Percentiles rank a stretch among this genome's conserved stretches.
phyloP scores from a whole-genome alignment of 1,284 basidiomycete species.

The Leccinum pachyderme region DNA sequence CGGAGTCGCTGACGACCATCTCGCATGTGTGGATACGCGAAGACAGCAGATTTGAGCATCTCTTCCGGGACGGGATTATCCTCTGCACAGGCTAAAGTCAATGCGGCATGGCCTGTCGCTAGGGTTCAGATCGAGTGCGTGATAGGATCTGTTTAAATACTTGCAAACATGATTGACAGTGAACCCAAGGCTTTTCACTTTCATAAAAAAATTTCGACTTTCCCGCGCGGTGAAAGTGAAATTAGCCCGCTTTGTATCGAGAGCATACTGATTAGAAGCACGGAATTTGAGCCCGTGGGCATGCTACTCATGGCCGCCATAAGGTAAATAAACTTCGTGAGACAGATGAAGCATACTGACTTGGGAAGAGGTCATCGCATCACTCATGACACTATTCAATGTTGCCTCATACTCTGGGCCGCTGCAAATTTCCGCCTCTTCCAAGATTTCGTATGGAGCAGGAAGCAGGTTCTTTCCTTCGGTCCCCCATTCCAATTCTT shows the following conservation, averaged over 20 bases:
- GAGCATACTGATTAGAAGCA: background rate
- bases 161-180: background rate
- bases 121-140: background rate
- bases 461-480: background rate
- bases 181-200: background rate
- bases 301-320: background rate
- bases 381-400: background rate
- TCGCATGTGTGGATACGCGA: background rate
- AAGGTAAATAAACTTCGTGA: background rate
- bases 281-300: background rate
- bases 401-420: background rate
- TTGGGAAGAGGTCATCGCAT: background rate
- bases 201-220: background rate
- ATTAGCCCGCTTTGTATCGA: background rate
- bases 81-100: background rate
- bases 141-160: background rate
- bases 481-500: background rate
- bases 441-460: background rate
- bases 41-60: background rate
- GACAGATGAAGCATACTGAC: background rate
- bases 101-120: background rate
- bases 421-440: background rate
- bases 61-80: background rate
- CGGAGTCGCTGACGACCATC: background rate
- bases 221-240: background rate